phyloP scores from a whole-genome alignment of 257 asterid species.

The Solanum rostratum region DNA sequence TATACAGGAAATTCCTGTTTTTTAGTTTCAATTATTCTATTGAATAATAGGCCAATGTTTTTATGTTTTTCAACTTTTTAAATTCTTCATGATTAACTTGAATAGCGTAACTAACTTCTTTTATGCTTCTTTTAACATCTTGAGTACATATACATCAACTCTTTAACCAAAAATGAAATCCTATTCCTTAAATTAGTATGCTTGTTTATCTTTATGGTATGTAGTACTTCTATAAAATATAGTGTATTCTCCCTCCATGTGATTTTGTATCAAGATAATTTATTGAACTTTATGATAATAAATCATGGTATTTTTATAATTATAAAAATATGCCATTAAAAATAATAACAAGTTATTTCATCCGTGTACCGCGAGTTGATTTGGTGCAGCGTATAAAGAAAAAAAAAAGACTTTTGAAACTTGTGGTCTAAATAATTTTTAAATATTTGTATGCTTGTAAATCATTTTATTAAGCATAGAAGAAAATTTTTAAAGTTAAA shows the following conservation, averaged over 20 bases:
- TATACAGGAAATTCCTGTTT: not conserved
- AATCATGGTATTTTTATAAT: not conserved
- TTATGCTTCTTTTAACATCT: not conserved
- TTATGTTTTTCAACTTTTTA: not conserved
- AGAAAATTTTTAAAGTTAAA: too few relatives aligned
- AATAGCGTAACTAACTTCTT: not conserved
- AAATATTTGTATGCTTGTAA: too few relatives aligned
- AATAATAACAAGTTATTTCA: not conserved
- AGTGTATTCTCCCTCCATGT: not conserved
- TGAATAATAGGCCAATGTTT: not conserved
- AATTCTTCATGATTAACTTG: not conserved
- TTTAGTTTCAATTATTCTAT: not conserved
- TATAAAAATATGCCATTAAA: not conserved
- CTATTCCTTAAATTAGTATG: not conserved
- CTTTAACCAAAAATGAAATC: not conserved
- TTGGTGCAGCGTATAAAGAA: too few relatives aligned
- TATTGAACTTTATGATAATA: not conserved
- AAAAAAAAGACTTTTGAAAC: too few relatives aligned
- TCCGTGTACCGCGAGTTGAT: fast-evolving
- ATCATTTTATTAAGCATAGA: too few relatives aligned
- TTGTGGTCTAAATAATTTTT: too few relatives aligned
- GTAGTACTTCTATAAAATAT: not conserved
- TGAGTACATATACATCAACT: not conserved
- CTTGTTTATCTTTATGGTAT: not conserved
- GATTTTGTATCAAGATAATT: not conserved